Percentiles rank a stretch among this genome's conserved stretches.
These are phyloP conservation scores for Schwanniomyces sp. DNA, from an alignment of 805 yeast genomes.

Conservation along the genomic window DNA sequence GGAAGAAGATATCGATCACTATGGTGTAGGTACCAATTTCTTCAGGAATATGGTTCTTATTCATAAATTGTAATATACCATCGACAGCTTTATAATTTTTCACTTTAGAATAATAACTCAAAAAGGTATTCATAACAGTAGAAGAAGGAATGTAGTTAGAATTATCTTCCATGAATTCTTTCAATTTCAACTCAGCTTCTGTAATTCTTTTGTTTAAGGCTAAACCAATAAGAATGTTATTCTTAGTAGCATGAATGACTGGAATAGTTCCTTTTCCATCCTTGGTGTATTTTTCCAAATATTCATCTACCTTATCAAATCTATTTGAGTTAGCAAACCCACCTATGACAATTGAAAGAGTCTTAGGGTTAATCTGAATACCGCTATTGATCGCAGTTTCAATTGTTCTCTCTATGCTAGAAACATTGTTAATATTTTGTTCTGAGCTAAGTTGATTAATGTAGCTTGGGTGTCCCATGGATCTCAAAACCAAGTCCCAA, in stretches of 20 bases:
- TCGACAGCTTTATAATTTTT: slow-evolving; percentile 48
- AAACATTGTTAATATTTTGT: slow-evolving; percentile 21
- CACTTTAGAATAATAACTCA: slow-evolving; percentile 40
- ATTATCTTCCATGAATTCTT: slow-evolving; percentile 31
- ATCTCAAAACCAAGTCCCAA: slow-evolving; percentile 61
- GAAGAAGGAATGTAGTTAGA: slow-evolving; percentile 43
- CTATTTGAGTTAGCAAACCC: slow-evolving; percentile 44
- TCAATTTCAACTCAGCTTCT: slow-evolving; percentile 46
- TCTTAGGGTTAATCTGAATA: slow-evolving; percentile 43
- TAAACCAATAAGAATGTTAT: slow-evolving; percentile 47
- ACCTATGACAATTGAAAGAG: slow-evolving; percentile 48
- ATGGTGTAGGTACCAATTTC: slow-evolving; percentile 65
- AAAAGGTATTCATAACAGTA: slow-evolving; percentile 51
- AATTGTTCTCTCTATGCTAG: slow-evolving; percentile 26
- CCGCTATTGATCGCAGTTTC: slow-evolving; percentile 29
- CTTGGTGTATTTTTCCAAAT: slow-evolving; percentile 29
- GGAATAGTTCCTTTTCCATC: slow-evolving; percentile 19
- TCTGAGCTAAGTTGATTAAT: slow-evolving; percentile 23
- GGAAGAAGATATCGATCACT: slow-evolving; percentile 54
- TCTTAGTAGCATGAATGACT: slow-evolving; percentile 39
- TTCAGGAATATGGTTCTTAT: slow-evolving; percentile 41
- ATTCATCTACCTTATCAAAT: slow-evolving; percentile 42
- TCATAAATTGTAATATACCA: slow-evolving; percentile 48
- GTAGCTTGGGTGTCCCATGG: slow-evolving; percentile 40
- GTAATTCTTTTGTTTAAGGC: slow-evolving; percentile 35